These are phyloP conservation scores for Phaeosphaeria sp. DNA, from an alignment of 2,329 filamentous ascomycete species.

Conservation along the genomic window DNA sequence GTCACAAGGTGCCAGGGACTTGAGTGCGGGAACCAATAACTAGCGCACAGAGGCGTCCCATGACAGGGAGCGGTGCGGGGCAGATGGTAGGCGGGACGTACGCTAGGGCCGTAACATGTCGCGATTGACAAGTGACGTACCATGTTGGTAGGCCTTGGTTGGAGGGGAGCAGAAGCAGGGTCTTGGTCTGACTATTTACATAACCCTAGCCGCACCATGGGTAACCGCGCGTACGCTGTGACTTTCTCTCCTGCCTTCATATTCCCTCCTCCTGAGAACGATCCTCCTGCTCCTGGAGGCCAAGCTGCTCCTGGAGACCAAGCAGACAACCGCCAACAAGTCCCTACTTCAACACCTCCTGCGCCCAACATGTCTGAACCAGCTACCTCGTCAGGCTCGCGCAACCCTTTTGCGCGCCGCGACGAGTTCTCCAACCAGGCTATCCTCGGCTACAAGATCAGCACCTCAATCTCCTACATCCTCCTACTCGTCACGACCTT, in stretches of 20 bases:
- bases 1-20: conserved; percentile 9
- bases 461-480: conserved; percentile 77
- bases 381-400: conserved; percentile 32
- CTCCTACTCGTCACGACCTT: conserved; percentile 74
- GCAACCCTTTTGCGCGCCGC: conserved; percentile 78
- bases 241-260: too few relatives aligned
- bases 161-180: not conserved
- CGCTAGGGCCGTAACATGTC: conserved; percentile 5
- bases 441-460: conserved; percentile 76
- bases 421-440: conserved; percentile 68
- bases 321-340: too few relatives aligned
- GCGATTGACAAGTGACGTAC: conserved; percentile 7
- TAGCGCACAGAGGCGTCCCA: conserved; percentile 3
- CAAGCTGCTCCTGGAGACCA: too few relatives aligned
- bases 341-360: too few relatives aligned
- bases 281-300: too few relatives aligned
- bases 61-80: conserved; percentile 15
- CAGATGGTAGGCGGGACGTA: not conserved
- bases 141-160: not conserved
- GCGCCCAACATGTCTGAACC: conserved; percentile 25
- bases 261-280: too few relatives aligned
- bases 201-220: too few relatives aligned
- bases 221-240: too few relatives aligned
- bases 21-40: conserved; percentile 10
- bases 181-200: too few relatives aligned